A percentile compares a stretch with the other conserved stretches of the same genome.
Evolutionary conservation across 2,329 filamentous ascomycete species (phyloP).

Genomic region (Teratosphaeria destructans): DNA sequence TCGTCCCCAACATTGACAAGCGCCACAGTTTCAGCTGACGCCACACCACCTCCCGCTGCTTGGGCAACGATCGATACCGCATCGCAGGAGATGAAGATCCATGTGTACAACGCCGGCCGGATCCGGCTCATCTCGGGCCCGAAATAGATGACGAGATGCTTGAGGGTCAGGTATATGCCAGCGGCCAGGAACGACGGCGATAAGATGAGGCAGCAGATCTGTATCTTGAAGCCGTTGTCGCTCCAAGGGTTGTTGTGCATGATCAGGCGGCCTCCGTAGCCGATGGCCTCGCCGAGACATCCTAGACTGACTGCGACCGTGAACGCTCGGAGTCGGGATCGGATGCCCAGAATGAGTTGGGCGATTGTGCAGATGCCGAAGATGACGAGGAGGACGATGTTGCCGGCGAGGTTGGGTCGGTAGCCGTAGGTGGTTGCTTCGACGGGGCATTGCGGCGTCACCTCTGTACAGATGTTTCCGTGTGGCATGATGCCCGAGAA

Average conservation of each 20-base stretch:
- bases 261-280: slow-evolving; percentile 34
- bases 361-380: slow-evolving; percentile 26
- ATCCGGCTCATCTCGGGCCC: slow-evolving; percentile 32
- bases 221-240: slow-evolving; percentile 31
- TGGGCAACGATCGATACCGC: slow-evolving; percentile 36
- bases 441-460: slow-evolving; percentile 25
- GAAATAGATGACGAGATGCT: slow-evolving; percentile 36
- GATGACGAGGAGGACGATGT: slow-evolving; percentile 29
- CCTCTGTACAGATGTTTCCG: slow-evolving; percentile 15
- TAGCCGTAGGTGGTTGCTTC: slow-evolving; percentile 31
- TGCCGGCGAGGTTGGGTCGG: slow-evolving; percentile 28
- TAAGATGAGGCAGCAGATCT: slow-evolving; percentile 34
- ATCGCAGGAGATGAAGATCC: slow-evolving; percentile 42
- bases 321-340: slow-evolving; percentile 30
- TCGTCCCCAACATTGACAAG: slow-evolving; percentile 30
- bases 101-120: slow-evolving; percentile 36
- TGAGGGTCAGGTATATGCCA: slow-evolving; percentile 38
- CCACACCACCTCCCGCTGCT: slow-evolving; percentile 34
- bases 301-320: slow-evolving; percentile 31
- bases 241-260: slow-evolving; percentile 34
- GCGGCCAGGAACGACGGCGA: slow-evolving; percentile 36
- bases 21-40: slow-evolving; percentile 25
- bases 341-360: slow-evolving; percentile 25
- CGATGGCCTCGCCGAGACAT: slow-evolving; percentile 32
- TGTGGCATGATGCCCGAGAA: slow-evolving; percentile 1